A percentile compares a stretch with the other conserved stretches of the same genome.
These are phyloP conservation scores for Cytospora leucostoma DNA, from an alignment of 2,329 filamentous ascomycete species.

Conservation along the genomic window DNA sequence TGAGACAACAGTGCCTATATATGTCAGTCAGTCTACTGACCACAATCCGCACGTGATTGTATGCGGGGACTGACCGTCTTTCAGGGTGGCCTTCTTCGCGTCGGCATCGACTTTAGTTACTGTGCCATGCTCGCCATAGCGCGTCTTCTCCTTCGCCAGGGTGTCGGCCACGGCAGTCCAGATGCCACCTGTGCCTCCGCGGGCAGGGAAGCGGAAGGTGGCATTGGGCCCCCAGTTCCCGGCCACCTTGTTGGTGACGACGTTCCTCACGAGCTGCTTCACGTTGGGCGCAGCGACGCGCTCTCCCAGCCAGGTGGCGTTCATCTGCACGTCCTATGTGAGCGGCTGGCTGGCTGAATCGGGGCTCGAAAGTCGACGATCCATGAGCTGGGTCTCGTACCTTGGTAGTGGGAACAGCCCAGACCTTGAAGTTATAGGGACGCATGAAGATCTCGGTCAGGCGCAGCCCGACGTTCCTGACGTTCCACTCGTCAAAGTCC, in stretches of 20 bases:
- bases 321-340: slow-evolving; percentile 67
- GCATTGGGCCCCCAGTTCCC: slow-evolving; percentile 98
- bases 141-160: slow-evolving; percentile 85
- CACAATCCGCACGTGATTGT: no score
- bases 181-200: slow-evolving; percentile 95
- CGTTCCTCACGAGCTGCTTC: slow-evolving; percentile 90
- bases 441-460: slow-evolving; percentile 97
- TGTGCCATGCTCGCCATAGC: slow-evolving; percentile 80
- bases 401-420: slow-evolving; percentile 92
- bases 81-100: slow-evolving; percentile 78
- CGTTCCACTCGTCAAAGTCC: slow-evolving; percentile 98
- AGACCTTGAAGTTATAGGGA: slow-evolving; percentile 99
- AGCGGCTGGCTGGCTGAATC: neutral
- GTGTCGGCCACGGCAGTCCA: slow-evolving; percentile 98
- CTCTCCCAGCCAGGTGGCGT: slow-evolving; percentile 97
- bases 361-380: no score
- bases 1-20: slow-evolving; percentile 73
- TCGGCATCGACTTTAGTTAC: slow-evolving; percentile 86
- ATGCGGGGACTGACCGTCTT: slow-evolving; percentile 47
- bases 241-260: slow-evolving; percentile 92
- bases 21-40: no score
- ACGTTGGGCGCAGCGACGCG: slow-evolving; percentile 95
- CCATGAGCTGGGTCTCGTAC: slow-evolving; percentile 58
- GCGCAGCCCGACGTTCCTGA: slow-evolving; percentile 86
- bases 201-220: slow-evolving; percentile 96